Percentiles rank a stretch among this genome's conserved stretches.
These are phyloP conservation scores for Smallanthus sonchifolius DNA, from an alignment of 129 eudicot species.

Conservation along the genomic window DNA sequence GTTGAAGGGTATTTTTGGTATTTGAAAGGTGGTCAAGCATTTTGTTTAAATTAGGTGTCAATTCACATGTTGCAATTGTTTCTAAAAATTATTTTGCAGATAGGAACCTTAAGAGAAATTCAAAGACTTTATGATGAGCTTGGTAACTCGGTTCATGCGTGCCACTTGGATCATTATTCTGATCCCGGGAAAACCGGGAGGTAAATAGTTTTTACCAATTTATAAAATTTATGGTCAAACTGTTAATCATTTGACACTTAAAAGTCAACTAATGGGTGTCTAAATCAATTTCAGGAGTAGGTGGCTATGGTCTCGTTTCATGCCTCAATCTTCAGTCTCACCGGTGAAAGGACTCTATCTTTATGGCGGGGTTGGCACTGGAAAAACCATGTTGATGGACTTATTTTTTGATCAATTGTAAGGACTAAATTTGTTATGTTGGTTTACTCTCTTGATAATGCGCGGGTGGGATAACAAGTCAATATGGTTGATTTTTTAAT, in stretches of 20 bases:
- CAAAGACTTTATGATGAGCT: constrained; percentile 90
- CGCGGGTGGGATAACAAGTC: not conserved
- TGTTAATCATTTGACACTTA: not conserved
- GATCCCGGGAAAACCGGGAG: constrained; percentile 69
- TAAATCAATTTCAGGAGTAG: constrained; percentile 64
- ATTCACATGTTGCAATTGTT: not conserved
- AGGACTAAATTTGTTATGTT: constrained; percentile 24
- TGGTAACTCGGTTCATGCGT: constrained; percentile 53
- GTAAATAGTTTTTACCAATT: constrained; percentile 29
- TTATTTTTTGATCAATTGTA: constrained; percentile 80
- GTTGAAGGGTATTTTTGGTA: constrained; percentile 10
- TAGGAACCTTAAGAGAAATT: constrained; percentile 73
- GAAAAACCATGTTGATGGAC: constrained; percentile 98
- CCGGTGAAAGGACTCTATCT: constrained; percentile 97
- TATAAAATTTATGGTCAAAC: not conserved
- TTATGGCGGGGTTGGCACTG: constrained; percentile 97
- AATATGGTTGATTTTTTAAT: not conserved
- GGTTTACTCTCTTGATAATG: not conserved
- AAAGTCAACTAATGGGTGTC: not conserved
- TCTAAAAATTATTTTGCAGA: constrained; percentile 38
- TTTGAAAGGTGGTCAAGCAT: not conserved
- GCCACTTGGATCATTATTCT: constrained; percentile 71
- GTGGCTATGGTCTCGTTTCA: constrained; percentile 93
- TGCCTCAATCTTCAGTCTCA: constrained; percentile 65
- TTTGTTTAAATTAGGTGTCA: not conserved